Base-by-base conservation (phyloP, 371 early-diverging fungal species). In the Chytridium lagenaria region DNA sequence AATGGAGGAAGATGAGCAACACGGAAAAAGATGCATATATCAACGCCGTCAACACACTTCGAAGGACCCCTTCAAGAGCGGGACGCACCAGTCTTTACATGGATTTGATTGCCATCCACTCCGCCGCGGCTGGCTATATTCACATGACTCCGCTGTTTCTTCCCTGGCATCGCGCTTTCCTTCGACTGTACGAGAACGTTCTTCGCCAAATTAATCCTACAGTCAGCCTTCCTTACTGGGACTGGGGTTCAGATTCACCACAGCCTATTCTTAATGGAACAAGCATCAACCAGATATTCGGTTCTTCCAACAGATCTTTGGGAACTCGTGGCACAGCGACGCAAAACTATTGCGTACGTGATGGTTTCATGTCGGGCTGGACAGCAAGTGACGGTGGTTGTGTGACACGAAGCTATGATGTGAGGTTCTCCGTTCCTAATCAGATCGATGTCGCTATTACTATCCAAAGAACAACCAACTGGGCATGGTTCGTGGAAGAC, bases 141-240 rank as follows among this genome's bases (percentile, higher is more conserved):
- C 76, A 76, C 65, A 37, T 31, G 40, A 68, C 44, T 61, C 76
- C 79, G 12, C 50, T 38, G 12, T 79, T 87, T 64, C 78, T 83
- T 28, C 84, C 87, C 0, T 84, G 81, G 81, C 87, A 87, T 51
- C 78, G 87, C 22, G 19, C 38, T 26, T 84, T 74, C 68, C 34
- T 85, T 22, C 49, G 38, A 0, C 39, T 74, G 0, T 83, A 77
- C 57, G 86, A 87, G 67, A 30, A 59, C 10, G 72, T 68, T 37
- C 65, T 85, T 16, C 55, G 75, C 33, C 38, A 59, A 30, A 78
- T 82, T 44, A 79, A 86, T 71, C 76, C 84, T 1, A 49, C 55
- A 16, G 76, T 87, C 23, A 63, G 55, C 16, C 72, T 88, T 19
- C 87, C 90, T 19, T 89, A 85, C 74, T 88, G 88, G 90, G 82